Percentiles rank a stretch among this genome's conserved stretches.
phyloP scores from a whole-genome alignment of 345 rosid genomes.

The Eucalyptus camaldulensis region DNA sequence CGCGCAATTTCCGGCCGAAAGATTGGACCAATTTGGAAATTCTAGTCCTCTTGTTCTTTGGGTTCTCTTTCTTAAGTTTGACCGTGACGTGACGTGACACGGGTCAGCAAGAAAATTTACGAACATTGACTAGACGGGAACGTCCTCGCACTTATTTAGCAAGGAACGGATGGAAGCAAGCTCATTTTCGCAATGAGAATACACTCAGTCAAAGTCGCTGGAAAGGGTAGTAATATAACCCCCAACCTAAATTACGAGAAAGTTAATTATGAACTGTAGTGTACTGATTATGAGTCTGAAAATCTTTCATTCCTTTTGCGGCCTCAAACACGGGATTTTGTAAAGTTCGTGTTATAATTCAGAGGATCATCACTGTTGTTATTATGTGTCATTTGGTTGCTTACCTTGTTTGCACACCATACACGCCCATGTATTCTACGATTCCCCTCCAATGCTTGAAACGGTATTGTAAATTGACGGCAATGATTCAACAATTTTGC shows the following conservation, averaged over 20 bases:
- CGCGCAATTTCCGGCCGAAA: not conserved
- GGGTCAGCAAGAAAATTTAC: not conserved
- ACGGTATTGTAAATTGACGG: not conserved
- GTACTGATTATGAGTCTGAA: not conserved
- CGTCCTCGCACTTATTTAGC: not conserved
- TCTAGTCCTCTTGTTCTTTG: not conserved
- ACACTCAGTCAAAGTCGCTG: not conserved
- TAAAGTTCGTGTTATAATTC: not conserved
- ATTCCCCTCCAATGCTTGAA: not conserved
- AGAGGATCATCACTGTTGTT: not conserved
- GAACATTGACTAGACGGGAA: not conserved
- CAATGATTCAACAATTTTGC: not conserved
- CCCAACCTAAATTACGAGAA: not conserved
- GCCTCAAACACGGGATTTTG: not conserved
- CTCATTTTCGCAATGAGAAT: no score
- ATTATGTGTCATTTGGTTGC: not conserved
- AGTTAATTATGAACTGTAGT: not conserved
- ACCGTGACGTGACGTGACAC: not conserved
- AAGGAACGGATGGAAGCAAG: not conserved
- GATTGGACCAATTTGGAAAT: not conserved
- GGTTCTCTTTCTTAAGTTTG: not conserved
- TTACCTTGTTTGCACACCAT: not conserved
- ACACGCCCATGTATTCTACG: not conserved
- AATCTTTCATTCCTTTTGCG: not conserved
- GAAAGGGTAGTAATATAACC: not conserved